These are phyloP conservation scores for Blastobotrys peoriensis DNA, from an alignment of 805 yeast species.

Conservation along the genomic window DNA sequence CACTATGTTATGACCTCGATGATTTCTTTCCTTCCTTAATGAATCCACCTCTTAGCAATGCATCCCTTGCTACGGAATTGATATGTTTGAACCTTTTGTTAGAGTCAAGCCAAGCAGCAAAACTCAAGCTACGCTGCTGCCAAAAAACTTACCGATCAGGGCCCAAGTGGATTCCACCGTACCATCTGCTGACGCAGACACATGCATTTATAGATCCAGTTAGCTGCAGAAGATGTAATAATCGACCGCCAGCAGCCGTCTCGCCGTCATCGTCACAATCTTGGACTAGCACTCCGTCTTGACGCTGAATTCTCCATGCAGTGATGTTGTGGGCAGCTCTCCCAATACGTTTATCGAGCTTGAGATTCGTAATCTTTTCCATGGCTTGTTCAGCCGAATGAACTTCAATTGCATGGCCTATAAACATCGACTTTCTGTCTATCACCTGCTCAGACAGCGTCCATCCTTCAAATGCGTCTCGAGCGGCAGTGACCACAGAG, in stretches of 20 bases:
- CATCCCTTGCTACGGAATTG: slow-evolving; percentile 82
- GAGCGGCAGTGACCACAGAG: slow-evolving; percentile 3
- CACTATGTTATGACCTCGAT: slow-evolving; percentile 1
- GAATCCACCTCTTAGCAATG: slow-evolving; percentile 60
- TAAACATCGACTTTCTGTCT: slow-evolving; percentile 81
- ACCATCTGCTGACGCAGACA: slow-evolving; percentile 89
- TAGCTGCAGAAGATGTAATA: slow-evolving; percentile 63
- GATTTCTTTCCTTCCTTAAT: slow-evolving; percentile 30
- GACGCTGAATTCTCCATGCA: slow-evolving; percentile 72
- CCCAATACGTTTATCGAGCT: slow-evolving; percentile 59
- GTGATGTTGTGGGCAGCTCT: slow-evolving; percentile 76
- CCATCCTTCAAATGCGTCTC: slow-evolving; percentile 69
- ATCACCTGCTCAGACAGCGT: slow-evolving; percentile 62
- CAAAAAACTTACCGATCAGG: slow-evolving; percentile 57
- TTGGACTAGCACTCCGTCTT: slow-evolving; percentile 52
- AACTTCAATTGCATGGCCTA: slow-evolving; percentile 66
- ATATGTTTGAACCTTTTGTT: slow-evolving; percentile 90
- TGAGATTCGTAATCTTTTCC: slow-evolving; percentile 44
- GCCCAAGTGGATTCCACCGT: slow-evolving; percentile 85
- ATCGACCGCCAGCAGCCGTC: slow-evolving; percentile 87
- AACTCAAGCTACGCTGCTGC: too few relatives aligned
- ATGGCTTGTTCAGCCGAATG: slow-evolving; percentile 63
- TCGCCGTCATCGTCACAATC: slow-evolving; percentile 98
- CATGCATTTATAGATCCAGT: slow-evolving; percentile 75
- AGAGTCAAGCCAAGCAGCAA: too few relatives aligned